These are phyloP conservation scores for Parasarocladium wereldwijsianum DNA, from an alignment of 2,329 filamentous ascomycete species.

Conservation along the genomic window DNA sequence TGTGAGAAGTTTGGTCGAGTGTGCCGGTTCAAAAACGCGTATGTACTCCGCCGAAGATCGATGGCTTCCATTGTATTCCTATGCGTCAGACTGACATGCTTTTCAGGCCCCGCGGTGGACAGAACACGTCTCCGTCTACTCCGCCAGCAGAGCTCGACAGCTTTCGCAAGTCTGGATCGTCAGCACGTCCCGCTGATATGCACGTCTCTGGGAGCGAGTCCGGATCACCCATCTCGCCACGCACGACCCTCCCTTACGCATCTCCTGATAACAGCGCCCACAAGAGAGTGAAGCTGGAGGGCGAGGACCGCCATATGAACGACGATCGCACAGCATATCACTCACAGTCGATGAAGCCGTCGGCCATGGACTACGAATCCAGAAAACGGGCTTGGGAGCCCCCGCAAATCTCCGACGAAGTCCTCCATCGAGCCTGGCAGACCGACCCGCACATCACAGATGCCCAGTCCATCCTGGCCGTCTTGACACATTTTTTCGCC, in stretches of 20 bases:
- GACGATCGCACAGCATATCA: conserved; percentile 25
- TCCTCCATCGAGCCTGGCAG: conserved; percentile 33
- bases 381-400: conserved; percentile 23
- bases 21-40: conserved; percentile 80
- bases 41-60: conserved; percentile 26
- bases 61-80: neutral
- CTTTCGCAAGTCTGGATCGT: conserved; percentile 19
- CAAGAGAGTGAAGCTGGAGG: conserved; percentile 33
- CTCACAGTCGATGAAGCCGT: conserved; percentile 14
- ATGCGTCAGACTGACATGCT: conserved; percentile 6
- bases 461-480: conserved; percentile 22
- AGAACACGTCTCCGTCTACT: conserved; percentile 40
- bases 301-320: neutral
- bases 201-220: conserved; percentile 26
- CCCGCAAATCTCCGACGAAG: conserved; percentile 33
- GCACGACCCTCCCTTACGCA: conserved; percentile 19
- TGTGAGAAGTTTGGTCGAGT: conserved; percentile 81
- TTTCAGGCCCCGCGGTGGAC: conserved; percentile 38
- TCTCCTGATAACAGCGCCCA: conserved; percentile 21
- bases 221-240: conserved; percentile 33
- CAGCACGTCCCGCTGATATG: conserved; percentile 18
- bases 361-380: conserved; percentile 21
- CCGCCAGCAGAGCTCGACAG: conserved; percentile 36
- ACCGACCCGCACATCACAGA: conserved; percentile 32
- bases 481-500: conserved; percentile 26